Base-by-base conservation (phyloP, 805 yeast species). In the Komagataella ulmi region DNA sequence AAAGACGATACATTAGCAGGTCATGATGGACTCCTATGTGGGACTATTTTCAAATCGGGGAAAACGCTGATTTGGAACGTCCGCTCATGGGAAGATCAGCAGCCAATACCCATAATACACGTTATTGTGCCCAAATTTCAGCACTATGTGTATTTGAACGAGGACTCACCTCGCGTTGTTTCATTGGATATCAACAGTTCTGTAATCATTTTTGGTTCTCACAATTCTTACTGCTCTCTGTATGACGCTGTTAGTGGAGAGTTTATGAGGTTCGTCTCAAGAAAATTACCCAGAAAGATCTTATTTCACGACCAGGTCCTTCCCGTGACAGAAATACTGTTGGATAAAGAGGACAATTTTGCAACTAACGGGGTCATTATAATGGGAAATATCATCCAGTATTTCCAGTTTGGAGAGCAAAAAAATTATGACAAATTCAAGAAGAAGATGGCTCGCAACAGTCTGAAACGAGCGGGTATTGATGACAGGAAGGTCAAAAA, bases 391-490 rank as follows among this genome's bases (percentile, higher is more conserved):
- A 55, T 65, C 2, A 61, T 73, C 1, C 79, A 75, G 53, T 72
- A 72, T 55, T 76, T 76, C 56, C 71, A 69, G 51, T 71, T 74
- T 63, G 80, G 79, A 1, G 71, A 69, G 40, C 56, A 58, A 17
- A 59, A 61, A 47, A 51, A 56, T 19, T 57, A 56, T 17, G 50
- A 51, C 24, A 56, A 54, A 23, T 55, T 47, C 47, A 57, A 52
- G 52, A 55, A 55, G 50, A 43, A 12, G 6, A 21, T n/a, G 44
- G 19, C 19, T 7, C 50, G n/a, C 50, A 40, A n/a, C 44, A 48
- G 14, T 7, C n/a, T 23, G 47, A 44, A 44, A 24, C 14, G 30
- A 8, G 50, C 43, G 6, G 52, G 49, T 8, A 17, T 12, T 19
- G 17, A 47, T 17, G 50, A 48, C 24, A 36, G 24, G 24, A 44